Evolutionary conservation across 495 filamentous ascomycete species (phyloP).

Genomic region (Aspergillus hancockii): DNA sequence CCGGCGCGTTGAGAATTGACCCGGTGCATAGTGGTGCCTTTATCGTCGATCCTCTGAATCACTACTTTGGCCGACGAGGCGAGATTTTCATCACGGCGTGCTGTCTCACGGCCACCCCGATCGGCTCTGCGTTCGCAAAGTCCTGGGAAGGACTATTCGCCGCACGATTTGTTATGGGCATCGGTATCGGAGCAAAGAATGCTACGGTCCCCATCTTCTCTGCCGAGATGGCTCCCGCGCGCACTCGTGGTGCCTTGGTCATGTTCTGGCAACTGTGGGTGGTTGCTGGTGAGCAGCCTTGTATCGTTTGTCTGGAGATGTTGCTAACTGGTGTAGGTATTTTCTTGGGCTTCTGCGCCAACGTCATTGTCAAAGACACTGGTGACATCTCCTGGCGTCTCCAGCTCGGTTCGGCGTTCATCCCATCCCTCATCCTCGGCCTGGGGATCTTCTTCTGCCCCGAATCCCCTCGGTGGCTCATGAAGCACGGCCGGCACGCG

Average conservation of each 20-base stretch:
- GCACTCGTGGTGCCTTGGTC: constrained; percentile 63
- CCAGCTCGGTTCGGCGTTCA: constrained; percentile 66
- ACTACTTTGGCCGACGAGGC: constrained; percentile 55
- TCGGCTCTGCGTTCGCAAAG: constrained; percentile 52
- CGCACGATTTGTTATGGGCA: constrained; percentile 57
- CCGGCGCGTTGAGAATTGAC: not conserved
- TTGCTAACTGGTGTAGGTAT: constrained; percentile 48
- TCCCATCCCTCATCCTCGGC: constrained; percentile 62
- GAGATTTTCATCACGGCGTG: constrained; percentile 58
- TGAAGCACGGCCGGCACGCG: constrained; percentile 55
- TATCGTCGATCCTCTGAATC: constrained; percentile 55
- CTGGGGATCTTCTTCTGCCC: constrained; percentile 64
- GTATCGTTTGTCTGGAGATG: not conserved
- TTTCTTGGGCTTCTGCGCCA: constrained; percentile 62
- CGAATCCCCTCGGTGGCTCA: constrained; percentile 68
- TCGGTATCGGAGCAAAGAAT: constrained; percentile 64
- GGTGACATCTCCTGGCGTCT: constrained; percentile 63
- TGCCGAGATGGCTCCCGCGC: constrained; percentile 61
- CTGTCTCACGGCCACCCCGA: constrained; percentile 49
- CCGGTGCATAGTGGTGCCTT: constrained; percentile 47
- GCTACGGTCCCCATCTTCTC: constrained; percentile 66
- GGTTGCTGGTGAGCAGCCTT: constrained; percentile 19
- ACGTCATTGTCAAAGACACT: constrained; percentile 57
- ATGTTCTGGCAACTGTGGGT: constrained; percentile 66
- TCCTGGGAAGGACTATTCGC: constrained; percentile 57